phyloP scores from a whole-genome alignment of 164 flowering plant species.

The Umbilicus rupestris region DNA sequence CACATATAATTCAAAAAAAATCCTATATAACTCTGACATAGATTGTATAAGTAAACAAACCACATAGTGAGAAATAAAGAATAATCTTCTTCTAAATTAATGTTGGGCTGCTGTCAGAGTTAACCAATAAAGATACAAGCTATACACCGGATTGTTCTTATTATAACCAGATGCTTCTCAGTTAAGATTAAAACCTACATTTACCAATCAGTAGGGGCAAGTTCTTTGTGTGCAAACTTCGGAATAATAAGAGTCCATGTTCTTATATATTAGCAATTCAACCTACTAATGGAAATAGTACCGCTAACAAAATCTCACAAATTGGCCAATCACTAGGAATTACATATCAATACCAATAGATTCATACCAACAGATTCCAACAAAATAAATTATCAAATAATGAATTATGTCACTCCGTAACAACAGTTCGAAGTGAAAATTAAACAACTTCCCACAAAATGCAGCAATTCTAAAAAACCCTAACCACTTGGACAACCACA shows the following conservation, averaged over 20 bases:
- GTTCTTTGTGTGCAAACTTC: background rate
- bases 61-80: too few species aligned
- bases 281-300: too few species aligned
- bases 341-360: background rate
- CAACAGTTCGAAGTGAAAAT: background rate
- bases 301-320: background rate
- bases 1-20: too few species aligned
- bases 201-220: background rate
- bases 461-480: constrained; percentile 3
- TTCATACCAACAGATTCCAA: background rate
- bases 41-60: background rate
- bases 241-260: too few species aligned
- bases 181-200: background rate
- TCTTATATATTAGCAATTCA: too few species aligned
- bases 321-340: background rate
- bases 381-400: background rate
- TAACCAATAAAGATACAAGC: too few species aligned
- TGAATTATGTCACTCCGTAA: background rate
- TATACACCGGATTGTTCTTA: background rate
- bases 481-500: constrained; percentile 3
- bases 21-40: too few species aligned
- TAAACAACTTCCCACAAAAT: background rate
- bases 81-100: too few species aligned
- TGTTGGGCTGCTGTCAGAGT: too few species aligned
- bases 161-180: background rate